phyloP scores from a whole-genome alignment of 768 basidiomycete species.

The Lyophyllum decastes region DNA sequence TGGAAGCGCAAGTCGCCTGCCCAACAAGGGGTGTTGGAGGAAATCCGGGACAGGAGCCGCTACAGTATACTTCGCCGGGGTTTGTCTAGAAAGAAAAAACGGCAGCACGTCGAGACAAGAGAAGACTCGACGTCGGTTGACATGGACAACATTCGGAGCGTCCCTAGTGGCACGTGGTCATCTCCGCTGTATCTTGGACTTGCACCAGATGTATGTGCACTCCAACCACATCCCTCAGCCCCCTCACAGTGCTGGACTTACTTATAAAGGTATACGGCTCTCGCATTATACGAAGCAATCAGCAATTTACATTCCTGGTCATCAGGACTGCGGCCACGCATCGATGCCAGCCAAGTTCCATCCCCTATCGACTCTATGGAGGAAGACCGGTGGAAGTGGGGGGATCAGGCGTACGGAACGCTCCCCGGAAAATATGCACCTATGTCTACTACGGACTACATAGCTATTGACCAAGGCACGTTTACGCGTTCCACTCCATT shows the following conservation, averaged over 20 bases:
- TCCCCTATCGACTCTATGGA: constrained; percentile 83
- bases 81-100: too few relatives aligned
- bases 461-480: constrained; percentile 87
- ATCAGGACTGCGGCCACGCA: constrained; percentile 74
- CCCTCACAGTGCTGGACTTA: constrained; percentile 64
- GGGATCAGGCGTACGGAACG: constrained; percentile 65
- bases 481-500: neutral
- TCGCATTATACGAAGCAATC: neutral
- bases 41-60: too few relatives aligned
- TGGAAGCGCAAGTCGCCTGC: too few relatives aligned
- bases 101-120: constrained; percentile 18
- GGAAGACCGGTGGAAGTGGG: constrained; percentile 78
- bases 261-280: constrained; percentile 40
- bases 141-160: too few relatives aligned
- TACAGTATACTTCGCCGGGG: too few relatives aligned
- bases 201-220: constrained; percentile 39
- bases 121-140: constrained; percentile 13
- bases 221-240: constrained; percentile 65
- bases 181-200: neutral
- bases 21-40: too few relatives aligned
- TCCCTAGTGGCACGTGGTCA: neutral
- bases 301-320: constrained; percentile 5
- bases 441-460: constrained; percentile 82
- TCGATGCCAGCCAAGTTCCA: constrained; percentile 91
- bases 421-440: constrained; percentile 66